Evolutionary conservation across 2,329 filamentous ascomycete species (phyloP).

Genomic region (Byssothecium circinans): DNA sequence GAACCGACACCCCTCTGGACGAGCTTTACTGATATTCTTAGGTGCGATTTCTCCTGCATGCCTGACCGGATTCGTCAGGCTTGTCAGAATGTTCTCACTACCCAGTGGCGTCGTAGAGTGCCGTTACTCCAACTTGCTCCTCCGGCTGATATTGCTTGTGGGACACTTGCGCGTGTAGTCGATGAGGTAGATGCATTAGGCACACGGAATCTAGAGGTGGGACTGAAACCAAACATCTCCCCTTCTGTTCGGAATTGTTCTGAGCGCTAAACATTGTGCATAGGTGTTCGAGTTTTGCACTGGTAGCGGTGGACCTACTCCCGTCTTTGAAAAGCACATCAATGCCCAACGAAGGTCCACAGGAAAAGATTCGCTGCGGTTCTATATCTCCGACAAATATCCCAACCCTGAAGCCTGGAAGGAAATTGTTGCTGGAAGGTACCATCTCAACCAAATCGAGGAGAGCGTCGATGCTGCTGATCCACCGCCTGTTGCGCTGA

Average conservation of each 20-base stretch:
- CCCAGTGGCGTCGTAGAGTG: constrained; percentile 63
- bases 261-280: neutral
- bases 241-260: neutral
- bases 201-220: constrained; percentile 54
- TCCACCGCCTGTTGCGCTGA: constrained; percentile 50
- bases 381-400: constrained; percentile 45
- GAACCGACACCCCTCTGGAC: neutral
- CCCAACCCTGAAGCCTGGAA: constrained; percentile 45
- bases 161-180: constrained; percentile 3
- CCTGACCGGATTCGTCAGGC: constrained; percentile 56
- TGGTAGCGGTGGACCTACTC: constrained; percentile 72
- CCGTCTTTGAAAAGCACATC: constrained; percentile 45
- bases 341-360: constrained; percentile 24
- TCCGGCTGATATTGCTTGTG: constrained; percentile 6
- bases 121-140: constrained; percentile 39
- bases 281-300: constrained; percentile 74
- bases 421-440: constrained; percentile 12
- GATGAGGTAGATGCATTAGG: constrained; percentile 7
- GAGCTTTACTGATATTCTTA: neutral
- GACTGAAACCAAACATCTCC: neutral
- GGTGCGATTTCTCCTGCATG: constrained; percentile 5
- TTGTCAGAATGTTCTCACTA: constrained; percentile 66
- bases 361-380: constrained; percentile 33
- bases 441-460: constrained; percentile 42
- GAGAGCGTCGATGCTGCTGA: constrained; percentile 66